Base-by-base conservation (phyloP, 202 grass and related monocot genomes). In the Alloteropsis angusta region DNA sequence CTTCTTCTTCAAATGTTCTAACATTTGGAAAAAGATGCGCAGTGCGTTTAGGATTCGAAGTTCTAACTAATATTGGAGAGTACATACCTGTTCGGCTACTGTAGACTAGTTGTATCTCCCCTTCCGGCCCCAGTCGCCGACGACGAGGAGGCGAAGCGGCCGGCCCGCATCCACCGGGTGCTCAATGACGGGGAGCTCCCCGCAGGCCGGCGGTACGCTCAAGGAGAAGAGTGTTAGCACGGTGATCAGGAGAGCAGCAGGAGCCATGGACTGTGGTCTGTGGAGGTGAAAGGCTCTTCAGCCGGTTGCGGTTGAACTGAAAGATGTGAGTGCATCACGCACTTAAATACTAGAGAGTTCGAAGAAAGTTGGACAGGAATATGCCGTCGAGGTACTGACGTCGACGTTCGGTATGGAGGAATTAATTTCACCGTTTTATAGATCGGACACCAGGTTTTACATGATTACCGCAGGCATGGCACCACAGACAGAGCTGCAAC, bases 91-190 rank as follows among this genome's bases (percentile, higher is more conserved):
- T 17, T 70, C 43, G 2, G 92, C 88, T 53, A 94, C 84, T 50
- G 32, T 7, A 57, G 88, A 87, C 65, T 97, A 90, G 70, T 97
- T 97, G 70, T 71, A 88, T 14, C 15, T 5, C 18, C 93, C 93
- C 47, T 82, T 88, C 43, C 93, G 88, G 53, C 93, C 93, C 89
- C 87, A 90, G 41, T 97, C 93, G 7, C 93, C 89, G 86, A 97
- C 16, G 65, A 93, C 87, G 56, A 97, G 80, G 35, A 93, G 43
- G 47, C 72, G 84, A 26, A 97, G 63, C 53, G 88, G 88, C 0
- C 83, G 77, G 57, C 78, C 77, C 43, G 56, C 61, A 78, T 89
- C 90, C n/a, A 72, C 39, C 44, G 85, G 60, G 59, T 86, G 88
- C 68, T 87, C 80, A 50, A 95, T 37, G 72, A 17, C 16, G 7